phyloP scores from a whole-genome alignment of 2,329 filamentous ascomycete species.

The Neonectria neomacrospora region DNA sequence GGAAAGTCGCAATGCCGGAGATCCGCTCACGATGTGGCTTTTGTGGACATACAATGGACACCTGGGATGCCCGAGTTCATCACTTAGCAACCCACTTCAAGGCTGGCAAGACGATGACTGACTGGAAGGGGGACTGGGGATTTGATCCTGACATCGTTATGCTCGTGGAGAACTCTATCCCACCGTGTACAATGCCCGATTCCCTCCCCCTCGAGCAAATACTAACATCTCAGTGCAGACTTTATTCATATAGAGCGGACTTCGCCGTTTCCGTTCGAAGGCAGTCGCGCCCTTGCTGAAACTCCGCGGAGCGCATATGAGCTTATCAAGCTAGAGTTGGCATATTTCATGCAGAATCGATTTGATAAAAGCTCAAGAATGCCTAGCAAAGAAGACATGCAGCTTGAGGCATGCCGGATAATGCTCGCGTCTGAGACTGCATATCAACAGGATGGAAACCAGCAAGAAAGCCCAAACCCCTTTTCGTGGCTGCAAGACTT shows the following conservation, averaged over 20 bases:
- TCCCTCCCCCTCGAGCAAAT: neutral
- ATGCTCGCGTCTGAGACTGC: constrained; percentile 27
- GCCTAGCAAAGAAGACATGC: constrained; percentile 26
- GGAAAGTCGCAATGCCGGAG: constrained; percentile 50
- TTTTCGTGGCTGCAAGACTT: constrained; percentile 34
- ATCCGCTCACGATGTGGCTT: constrained; percentile 54
- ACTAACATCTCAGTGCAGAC: constrained; percentile 9
- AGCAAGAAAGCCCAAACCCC: constrained; percentile 10
- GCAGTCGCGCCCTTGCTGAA: constrained; percentile 22
- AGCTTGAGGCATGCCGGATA: constrained; percentile 30
- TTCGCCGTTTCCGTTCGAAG: constrained; percentile 30
- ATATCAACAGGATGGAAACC: constrained; percentile 12
- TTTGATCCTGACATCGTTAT: constrained; percentile 50
- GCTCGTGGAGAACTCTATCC: constrained; percentile 53
- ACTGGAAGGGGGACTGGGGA: constrained; percentile 56
- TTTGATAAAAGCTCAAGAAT: constrained; percentile 22
- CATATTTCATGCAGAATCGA: constrained; percentile 33
- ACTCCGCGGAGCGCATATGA: constrained; percentile 30
- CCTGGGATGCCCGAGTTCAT: constrained; percentile 49
- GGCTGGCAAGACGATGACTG: constrained; percentile 51
- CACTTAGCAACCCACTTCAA: constrained; percentile 55
- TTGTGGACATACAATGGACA: constrained; percentile 48
- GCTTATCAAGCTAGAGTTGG: constrained; percentile 31
- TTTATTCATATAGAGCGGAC: constrained; percentile 31
- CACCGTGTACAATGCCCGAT: constrained; percentile 46